Evolutionary conservation across 78 protist species (phyloP).

Genomic region (Abeoforma whisleri): DNA sequence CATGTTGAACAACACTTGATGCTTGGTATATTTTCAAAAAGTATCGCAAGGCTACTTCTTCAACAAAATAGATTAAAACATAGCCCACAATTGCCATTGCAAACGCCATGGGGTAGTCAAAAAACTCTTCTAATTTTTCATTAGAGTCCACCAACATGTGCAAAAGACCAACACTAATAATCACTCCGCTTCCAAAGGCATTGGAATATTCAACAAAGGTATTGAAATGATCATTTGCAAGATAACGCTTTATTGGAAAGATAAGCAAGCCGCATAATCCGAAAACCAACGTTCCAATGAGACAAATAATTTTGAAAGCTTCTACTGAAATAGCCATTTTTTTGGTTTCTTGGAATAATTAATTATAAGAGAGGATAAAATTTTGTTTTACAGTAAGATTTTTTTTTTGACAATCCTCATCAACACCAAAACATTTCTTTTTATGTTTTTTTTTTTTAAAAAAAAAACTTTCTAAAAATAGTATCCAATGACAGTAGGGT

Average conservation of each 20-base stretch:
- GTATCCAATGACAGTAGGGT: no score
- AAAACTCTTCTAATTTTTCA: neutral
- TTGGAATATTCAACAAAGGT: conserved; percentile 1
- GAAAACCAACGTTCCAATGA: neutral
- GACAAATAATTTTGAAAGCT: neutral
- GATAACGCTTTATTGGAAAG: neutral
- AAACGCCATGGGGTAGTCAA: conserved; percentile 25
- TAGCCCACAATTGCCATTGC: conserved; percentile 5
- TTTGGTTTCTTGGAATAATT: no score
- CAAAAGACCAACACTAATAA: conserved; percentile 19
- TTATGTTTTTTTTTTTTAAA: no score
- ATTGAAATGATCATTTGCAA: neutral
- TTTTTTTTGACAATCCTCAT: no score
- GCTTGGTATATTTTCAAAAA: no score
- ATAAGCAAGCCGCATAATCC: conserved; percentile 28
- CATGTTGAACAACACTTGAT: no score
- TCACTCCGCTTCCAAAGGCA: conserved; percentile 35
- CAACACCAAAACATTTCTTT: no score
- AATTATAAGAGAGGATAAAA: no score
- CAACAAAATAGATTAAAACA: neutral
- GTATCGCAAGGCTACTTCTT: conserved; percentile 8
- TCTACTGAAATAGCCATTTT: no score
- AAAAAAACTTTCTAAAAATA: no score
- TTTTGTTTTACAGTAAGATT: no score
- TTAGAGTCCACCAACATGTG: conserved; percentile 32